Percentiles rank a stretch among this genome's conserved stretches.
Evolutionary conservation across 2,329 filamentous ascomycete genomes (phyloP).

Genomic region (Verticillium albo-atrum): DNA sequence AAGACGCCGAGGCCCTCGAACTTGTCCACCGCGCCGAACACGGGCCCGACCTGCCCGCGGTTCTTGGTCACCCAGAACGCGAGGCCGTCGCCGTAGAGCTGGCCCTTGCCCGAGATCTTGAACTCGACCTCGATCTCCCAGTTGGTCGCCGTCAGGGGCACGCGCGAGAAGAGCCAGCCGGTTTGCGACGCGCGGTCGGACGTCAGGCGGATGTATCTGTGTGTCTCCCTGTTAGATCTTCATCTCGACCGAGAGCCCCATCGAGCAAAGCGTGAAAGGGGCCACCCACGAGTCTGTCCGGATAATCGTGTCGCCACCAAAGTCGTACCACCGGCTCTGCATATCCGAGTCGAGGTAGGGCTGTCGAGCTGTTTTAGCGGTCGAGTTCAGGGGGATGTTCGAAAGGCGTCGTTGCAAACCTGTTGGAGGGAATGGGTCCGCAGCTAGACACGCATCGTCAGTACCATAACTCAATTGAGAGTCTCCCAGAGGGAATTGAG

Average conservation of each 20-base stretch:
- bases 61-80: conserved; percentile 98
- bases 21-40: conserved; percentile 82
- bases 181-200: conserved; percentile 85
- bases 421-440: conserved; percentile 80
- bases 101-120: conserved; percentile 83
- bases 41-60: conserved; percentile 71
- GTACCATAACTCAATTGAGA: not conserved
- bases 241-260: not conserved
- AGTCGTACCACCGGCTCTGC: conserved; percentile 98
- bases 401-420: conserved; percentile 36
- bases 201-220: conserved; percentile 85
- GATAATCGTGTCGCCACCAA: conserved; percentile 91
- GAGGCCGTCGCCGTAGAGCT: conserved; percentile 92
- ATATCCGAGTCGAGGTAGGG: conserved; percentile 97
- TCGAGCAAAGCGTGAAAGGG: not conserved
- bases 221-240: conserved; percentile 17
- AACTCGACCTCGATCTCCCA: conserved; percentile 98
- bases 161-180: conserved; percentile 90
- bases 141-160: conserved; percentile 94
- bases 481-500: not conserved
- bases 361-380: conserved; percentile 37
- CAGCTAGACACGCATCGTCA: conserved; percentile 48
- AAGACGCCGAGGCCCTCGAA: conserved; percentile 96
- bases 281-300: conserved; percentile 59
- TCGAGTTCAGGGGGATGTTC: conserved; percentile 2